Conservation (phyloP, 495 filamentous ascomycete genomes). For the Hypoxylon intermedium region DNA sequence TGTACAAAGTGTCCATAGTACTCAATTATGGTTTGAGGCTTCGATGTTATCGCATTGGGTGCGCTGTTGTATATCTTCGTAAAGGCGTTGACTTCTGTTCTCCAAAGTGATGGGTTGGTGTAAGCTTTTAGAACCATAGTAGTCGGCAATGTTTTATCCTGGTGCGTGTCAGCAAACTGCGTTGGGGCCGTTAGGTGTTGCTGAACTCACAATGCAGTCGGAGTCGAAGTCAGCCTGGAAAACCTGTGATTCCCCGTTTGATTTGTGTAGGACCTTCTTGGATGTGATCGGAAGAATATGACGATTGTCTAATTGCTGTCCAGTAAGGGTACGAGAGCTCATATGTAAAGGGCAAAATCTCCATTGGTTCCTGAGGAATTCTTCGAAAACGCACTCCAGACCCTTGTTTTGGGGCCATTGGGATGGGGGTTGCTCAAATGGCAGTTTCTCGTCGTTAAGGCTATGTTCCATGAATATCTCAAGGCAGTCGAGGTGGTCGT, state of each 20-base stretch:
- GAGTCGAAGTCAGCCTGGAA: background rate
- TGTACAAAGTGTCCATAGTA: background rate
- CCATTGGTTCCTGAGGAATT: background rate
- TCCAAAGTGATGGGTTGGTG: background rate
- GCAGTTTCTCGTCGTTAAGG: background rate
- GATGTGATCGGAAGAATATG: background rate
- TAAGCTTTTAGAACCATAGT: background rate
- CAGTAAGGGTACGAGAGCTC: background rate
- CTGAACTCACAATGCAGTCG: background rate
- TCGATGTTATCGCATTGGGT: background rate
- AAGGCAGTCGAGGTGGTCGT: background rate
- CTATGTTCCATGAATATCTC: background rate
- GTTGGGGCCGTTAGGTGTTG: background rate
- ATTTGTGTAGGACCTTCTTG: background rate
- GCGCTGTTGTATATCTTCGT: conserved; percentile 6
- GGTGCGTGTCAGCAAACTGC: background rate
- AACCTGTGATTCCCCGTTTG: background rate
- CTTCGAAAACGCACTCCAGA: background rate
- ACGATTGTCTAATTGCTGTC: background rate
- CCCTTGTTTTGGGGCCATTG: background rate
- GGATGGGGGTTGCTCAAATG: background rate
- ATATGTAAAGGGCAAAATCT: background rate
- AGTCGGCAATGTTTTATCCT: background rate
- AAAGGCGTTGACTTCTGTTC: background rate
- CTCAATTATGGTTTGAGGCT: background rate